Evolutionary conservation across 371 early-diverging fungal species (phyloP), one percentile per base, ranked within the genome.

Genomic region (Mucor saturninus): DNA sequence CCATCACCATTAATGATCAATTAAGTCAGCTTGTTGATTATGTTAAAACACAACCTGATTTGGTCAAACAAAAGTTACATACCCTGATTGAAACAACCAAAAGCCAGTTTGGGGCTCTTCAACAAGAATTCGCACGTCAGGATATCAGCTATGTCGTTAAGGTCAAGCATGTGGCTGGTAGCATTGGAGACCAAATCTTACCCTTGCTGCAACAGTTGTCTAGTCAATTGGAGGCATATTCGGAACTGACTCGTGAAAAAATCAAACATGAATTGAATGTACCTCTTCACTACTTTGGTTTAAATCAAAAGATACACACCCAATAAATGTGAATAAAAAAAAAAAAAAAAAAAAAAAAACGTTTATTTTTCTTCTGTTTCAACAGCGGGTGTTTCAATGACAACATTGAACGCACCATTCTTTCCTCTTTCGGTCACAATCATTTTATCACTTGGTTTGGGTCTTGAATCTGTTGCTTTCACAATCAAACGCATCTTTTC

Each of bases 131-230:
- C 15, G 63, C 55, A 52, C 82, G 85, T 56, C 74, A 65, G 8
- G 84, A 88, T 56, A 67, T 83, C 45, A 63, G 72, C 29, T 65
- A 76, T 15, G 43, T 72, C 43, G 83, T 84, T 58, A 87, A 86
- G 74, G 76, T 83, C 13, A 79, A 75, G 60, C 75, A 75, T 52
- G 74, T 86, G 30, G 62, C 78, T 37, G 52, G 70, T 13, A 53
- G 77, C 39, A 70, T 85, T 40, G 83, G 83, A 49, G 65, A 81
- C n/a, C 83, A 86, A 59, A 68, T 85, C 3, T 61, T 84, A 32
- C 88, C 88, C 29, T 57, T 85, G 26, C 65, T 87, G n/a, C 75
- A 84, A 59, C 63, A 59, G 40, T 54, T 86, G 31, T 77, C 75
- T 35, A 72, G 76, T 53, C 71, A 79, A 32, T 28, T 54, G 72